phyloP scores from a whole-genome alignment of 371 early-diverging fungal genomes.

The Parasitella parasitica region DNA sequence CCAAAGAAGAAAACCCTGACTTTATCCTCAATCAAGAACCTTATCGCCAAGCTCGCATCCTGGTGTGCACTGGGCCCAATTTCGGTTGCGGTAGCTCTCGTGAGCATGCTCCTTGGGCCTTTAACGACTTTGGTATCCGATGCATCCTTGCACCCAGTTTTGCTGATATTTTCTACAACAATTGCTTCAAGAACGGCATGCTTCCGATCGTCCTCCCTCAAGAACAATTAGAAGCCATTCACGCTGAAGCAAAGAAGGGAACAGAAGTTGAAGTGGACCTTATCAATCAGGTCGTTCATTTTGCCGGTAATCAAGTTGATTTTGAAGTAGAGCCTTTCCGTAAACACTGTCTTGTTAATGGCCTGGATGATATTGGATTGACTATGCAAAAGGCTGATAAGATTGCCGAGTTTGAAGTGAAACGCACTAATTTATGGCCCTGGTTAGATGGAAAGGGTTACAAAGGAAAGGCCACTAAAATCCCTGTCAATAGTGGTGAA shows the following conservation, averaged over 20 bases:
- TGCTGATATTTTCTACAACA: conserved; percentile 74
- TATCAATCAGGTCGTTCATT: conserved; percentile 48
- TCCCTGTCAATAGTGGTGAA: conserved; percentile 22
- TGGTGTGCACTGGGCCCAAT: conserved; percentile 65
- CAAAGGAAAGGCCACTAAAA: conserved; percentile 38
- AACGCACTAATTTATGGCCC: conserved; percentile 53
- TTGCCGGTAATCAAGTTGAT: conserved; percentile 34
- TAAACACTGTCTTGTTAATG: conserved; percentile 64
- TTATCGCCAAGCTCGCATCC: conserved; percentile 52
- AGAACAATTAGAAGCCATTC: conserved; percentile 40
- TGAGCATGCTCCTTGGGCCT: conserved; percentile 78
- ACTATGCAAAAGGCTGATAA: conserved; percentile 62
- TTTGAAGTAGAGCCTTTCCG: conserved; percentile 64
- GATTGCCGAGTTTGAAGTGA: conserved; percentile 55
- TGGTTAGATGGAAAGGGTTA: conserved; percentile 66
- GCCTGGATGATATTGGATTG: conserved; percentile 72
- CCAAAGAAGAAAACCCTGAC: conserved; percentile 46
- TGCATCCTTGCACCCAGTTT: conserved; percentile 68
- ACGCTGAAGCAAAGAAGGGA: conserved; percentile 48
- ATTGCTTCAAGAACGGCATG: conserved; percentile 76
- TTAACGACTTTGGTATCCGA: conserved; percentile 70
- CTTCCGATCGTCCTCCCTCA: conserved; percentile 52
- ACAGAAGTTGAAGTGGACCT: conserved; percentile 56
- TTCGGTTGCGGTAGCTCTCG: conserved; percentile 75
- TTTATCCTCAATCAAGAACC: conserved; percentile 66